phyloP scores from a whole-genome alignment of 2,329 filamentous ascomycete genomes.

The Pseudogymnoascus verrucosus region DNA sequence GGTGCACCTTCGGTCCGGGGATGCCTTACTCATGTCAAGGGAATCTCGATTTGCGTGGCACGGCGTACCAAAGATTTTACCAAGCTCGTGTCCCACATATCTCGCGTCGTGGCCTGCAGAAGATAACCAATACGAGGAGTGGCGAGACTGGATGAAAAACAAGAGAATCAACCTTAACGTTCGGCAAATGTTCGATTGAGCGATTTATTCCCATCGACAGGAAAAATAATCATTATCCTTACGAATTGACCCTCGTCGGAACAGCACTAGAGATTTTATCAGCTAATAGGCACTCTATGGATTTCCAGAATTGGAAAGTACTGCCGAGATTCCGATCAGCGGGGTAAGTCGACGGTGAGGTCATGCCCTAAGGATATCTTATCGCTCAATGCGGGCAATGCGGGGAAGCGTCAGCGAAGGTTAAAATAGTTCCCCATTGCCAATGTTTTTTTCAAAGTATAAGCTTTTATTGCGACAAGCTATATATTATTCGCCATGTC shows the following conservation, averaged over 20 bases:
- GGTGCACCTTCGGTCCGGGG: slow-evolving; percentile 70
- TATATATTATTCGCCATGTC: slow-evolving; percentile 13
- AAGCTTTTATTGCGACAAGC: not conserved
- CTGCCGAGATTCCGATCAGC: slow-evolving; percentile 3
- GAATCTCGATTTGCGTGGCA: slow-evolving; percentile 87
- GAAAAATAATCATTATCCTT: not conserved
- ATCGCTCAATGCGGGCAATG: not conserved
- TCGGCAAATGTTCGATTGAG: slow-evolving; percentile 66
- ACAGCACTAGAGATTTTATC: not conserved
- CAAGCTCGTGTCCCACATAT: slow-evolving; percentile 68
- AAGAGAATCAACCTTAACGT: slow-evolving; percentile 93
- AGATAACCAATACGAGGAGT: slow-evolving; percentile 42
- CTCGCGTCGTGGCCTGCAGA: slow-evolving; percentile 64
- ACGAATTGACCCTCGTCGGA: not conserved
- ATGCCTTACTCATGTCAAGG: slow-evolving; percentile 83
- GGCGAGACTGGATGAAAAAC: slow-evolving; percentile 79
- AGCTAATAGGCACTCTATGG: not conserved
- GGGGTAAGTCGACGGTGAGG: not conserved
- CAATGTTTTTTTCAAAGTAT: not conserved
- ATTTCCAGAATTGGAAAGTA: not conserved
- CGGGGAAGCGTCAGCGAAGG: not conserved
- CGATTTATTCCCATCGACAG: not conserved
- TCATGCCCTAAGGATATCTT: not conserved
- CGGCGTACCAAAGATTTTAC: slow-evolving; percentile 80
- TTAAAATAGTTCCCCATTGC: not conserved